Conservation (phyloP, 108 stramenopile genomes). For the Skeletonema tropicum region DNA sequence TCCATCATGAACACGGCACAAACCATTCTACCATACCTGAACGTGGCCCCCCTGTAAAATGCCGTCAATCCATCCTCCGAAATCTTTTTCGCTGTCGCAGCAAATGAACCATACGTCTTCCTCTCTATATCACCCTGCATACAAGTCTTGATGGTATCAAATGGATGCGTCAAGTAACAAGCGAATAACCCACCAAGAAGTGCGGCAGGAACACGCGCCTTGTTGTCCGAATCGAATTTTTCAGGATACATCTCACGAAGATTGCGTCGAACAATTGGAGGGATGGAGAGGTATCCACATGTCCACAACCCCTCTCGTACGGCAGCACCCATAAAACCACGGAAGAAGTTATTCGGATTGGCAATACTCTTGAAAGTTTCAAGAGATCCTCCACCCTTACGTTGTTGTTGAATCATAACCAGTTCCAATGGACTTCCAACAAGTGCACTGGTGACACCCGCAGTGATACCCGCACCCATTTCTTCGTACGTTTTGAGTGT, state of each 20-base stretch:
- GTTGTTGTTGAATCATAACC: constrained; percentile 97
- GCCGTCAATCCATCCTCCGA: constrained; percentile 75
- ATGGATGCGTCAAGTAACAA: constrained; percentile 90
- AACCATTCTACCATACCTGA: constrained; percentile 91
- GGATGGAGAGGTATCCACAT: constrained; percentile 88
- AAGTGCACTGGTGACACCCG: constrained; percentile 81
- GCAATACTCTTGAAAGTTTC: constrained; percentile 64
- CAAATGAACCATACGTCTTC: constrained; percentile 73
- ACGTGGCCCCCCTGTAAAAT: constrained; percentile 92
- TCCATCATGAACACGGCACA: constrained; percentile 95
- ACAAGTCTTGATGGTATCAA: constrained; percentile 94
- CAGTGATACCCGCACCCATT: constrained; percentile 81
- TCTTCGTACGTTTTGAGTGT: constrained; percentile 68
- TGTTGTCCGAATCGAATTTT: constrained; percentile 79
- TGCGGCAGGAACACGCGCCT: constrained; percentile 89
- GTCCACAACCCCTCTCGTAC: constrained; percentile 92
- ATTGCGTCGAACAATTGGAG: constrained; percentile 82
- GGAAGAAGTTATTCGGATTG: constrained; percentile 62
- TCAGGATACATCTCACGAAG: constrained; percentile 80
- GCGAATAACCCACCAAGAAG: constrained; percentile 89
- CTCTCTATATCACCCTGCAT: constrained; percentile 96
- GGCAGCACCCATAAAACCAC: constrained; percentile 85
- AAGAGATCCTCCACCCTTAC: constrained; percentile 73
- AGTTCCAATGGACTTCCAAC: constrained; percentile 90
- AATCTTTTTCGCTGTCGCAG: constrained; percentile 71